Conservation (phyloP, 495 filamentous ascomycete species). For the Parathielavia hyrcaniae region DNA sequence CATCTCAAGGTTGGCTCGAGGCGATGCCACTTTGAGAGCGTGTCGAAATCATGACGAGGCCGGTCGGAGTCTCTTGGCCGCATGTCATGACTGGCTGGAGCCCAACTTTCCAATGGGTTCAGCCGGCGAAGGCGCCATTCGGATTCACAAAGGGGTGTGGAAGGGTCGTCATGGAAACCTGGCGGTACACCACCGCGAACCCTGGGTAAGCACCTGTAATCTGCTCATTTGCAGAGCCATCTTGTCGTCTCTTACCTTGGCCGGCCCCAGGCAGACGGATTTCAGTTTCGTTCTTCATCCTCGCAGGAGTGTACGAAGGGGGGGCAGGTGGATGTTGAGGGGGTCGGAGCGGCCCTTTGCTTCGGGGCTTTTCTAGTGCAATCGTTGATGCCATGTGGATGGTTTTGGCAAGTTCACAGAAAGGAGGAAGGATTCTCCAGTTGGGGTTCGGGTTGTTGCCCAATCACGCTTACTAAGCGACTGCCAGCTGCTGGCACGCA, state of each 20-base stretch:
- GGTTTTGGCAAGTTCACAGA: too few relatives aligned
- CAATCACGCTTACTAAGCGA: too few relatives aligned
- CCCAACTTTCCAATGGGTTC: not conserved
- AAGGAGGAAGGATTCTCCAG: too few relatives aligned
- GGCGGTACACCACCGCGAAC: conserved; percentile 5
- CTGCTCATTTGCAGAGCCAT: not conserved
- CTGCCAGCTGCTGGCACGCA: too few relatives aligned
- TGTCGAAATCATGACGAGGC: not conserved
- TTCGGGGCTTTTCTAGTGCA: not conserved
- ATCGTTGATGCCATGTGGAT: conserved; percentile 5
- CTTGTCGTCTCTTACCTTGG: not conserved
- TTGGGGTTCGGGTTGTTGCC: too few relatives aligned
- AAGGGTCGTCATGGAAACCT: conserved; percentile 12
- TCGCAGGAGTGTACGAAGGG: conserved; percentile 8
- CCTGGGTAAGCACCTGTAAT: not conserved
- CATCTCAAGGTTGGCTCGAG: not conserved
- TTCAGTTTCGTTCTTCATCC: conserved; percentile 14
- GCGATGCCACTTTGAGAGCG: too few relatives aligned
- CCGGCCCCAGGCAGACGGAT: conserved; percentile 4
- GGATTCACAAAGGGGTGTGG: conserved; percentile 25
- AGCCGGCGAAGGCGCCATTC: conserved; percentile 12
- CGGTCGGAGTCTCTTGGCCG: not conserved
- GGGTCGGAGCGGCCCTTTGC: conserved; percentile 14
- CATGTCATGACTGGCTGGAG: not conserved
- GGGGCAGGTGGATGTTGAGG: not conserved